Evolutionary conservation across 176 grass and related monocot species (phyloP), one percentile per base, ranked within the genome.

Genomic region (Avena sativa): DNA sequence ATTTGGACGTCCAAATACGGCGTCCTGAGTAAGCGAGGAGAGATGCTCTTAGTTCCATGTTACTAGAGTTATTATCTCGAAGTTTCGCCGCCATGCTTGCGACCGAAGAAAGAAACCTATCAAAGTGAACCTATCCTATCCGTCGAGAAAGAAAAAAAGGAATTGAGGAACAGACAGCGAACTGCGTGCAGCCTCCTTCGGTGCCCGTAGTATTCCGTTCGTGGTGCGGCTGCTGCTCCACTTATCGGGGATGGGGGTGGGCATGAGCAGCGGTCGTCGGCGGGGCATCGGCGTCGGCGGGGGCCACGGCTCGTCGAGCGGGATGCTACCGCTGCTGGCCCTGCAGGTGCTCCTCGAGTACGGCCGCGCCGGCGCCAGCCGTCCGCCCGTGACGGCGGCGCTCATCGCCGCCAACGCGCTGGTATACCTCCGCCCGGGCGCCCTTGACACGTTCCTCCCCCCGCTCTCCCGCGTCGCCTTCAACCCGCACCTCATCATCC

Each of bases 401-500:
- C 89, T 99, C 30, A 85, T 98, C 40, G 88, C 93, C 68, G 82
- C 90, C 85, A 96, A 99, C 72, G n/a, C 94, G 59, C 83, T 99
- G 26, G 66, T 99, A 67, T 93, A 81, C 83, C 89, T 99, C 71
- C 97, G 97, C 53, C 97, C 97, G 0, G 90, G 90, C 20, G 73
- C 92, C 9, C 90, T 99, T 68, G 70, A 96, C 80, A 52, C 81
- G 60, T 12, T 99, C 80, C 97, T 99, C n/a, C 94, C 97, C 55
- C 78, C 94, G 40, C 11, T 99, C 30, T 3, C 61, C 21, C 82
- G 78, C 48, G 92, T 89, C 55, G 76, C 86, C 70, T 99, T 99
- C 94, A 96, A 93, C 50, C 94, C 94, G 72, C 68, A 94, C 58
- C 92, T 96, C 81, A 99, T 96, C 87, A 3, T 99, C 80, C 87